Evolutionary conservation across 192 early-diverging fungal genomes (phyloP).

Genomic region (Podochytrium sp.): DNA sequence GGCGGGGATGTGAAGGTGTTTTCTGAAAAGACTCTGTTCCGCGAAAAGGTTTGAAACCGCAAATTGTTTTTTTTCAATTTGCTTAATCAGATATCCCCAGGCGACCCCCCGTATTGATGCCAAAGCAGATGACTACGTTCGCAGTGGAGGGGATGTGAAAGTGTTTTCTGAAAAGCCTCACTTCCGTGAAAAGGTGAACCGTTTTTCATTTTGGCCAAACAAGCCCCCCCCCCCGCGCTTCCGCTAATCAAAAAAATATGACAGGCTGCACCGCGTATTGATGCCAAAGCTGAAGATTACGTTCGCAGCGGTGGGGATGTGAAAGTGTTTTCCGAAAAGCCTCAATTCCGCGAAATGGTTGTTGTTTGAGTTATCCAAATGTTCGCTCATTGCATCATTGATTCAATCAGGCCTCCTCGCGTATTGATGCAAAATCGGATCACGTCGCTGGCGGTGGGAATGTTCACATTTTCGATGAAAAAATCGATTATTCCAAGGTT

Average conservation of each 20-base stretch:
- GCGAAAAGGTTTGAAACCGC: not conserved
- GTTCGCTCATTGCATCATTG: too few relatives aligned
- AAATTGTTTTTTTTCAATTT: not conserved
- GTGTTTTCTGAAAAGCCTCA: slow-evolving; percentile 26
- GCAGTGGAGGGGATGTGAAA: slow-evolving; percentile 14
- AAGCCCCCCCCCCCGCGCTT: too few relatives aligned
- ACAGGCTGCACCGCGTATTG: slow-evolving; percentile 22
- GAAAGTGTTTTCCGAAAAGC: slow-evolving; percentile 16
- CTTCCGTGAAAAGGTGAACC: slow-evolving; percentile 22
- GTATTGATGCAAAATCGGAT: slow-evolving; percentile 16
- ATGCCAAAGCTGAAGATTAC: not conserved
- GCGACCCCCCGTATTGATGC: slow-evolving; percentile 26
- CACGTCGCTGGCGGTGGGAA: slow-evolving; percentile 11
- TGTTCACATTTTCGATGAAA: slow-evolving; percentile 28
- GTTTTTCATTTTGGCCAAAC: too few relatives aligned
- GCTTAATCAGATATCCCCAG: not conserved
- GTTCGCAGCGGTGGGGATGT: not conserved
- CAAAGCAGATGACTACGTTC: not conserved
- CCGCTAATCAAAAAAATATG: slow-evolving; percentile 29
- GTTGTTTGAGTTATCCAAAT: not conserved
- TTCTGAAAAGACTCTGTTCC: not conserved
- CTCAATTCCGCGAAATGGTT: slow-evolving; percentile 5
- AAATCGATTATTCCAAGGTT: slow-evolving; percentile 6
- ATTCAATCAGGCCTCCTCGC: slow-evolving; percentile 19
- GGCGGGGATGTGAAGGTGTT: slow-evolving; percentile 27